phyloP scores from a whole-genome alignment of 305 asterid genomes.

The Stenogyne calaminthoides region DNA sequence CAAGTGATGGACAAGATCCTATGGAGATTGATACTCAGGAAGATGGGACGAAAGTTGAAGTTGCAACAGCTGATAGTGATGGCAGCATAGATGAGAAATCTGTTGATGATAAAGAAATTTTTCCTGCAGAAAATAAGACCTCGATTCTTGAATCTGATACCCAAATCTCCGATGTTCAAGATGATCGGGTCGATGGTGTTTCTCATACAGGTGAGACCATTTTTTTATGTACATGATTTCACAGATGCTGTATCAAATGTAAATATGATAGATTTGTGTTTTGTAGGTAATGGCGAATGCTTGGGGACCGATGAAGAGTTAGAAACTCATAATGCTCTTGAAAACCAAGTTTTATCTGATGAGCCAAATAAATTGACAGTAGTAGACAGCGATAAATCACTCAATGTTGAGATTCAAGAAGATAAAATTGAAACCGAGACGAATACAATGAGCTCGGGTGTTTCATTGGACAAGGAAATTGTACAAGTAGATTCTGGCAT shows the following conservation, averaged over 20 bases:
- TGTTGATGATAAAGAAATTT: slow-evolving; percentile 29
- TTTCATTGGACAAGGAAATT: slow-evolving; percentile 29
- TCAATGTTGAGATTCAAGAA: slow-evolving; percentile 26
- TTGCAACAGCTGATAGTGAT: slow-evolving; percentile 14
- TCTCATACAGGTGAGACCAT: slow-evolving; percentile 39
- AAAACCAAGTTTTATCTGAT: slow-evolving; percentile 21
- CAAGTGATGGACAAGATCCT: not conserved
- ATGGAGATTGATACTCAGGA: too few relatives aligned
- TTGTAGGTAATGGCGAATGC: slow-evolving; percentile 29
- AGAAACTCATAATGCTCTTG: slow-evolving; percentile 26
- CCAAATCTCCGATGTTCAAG: slow-evolving; percentile 32
- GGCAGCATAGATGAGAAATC: slow-evolving; percentile 16
- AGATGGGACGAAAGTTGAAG: not conserved
- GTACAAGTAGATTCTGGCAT: slow-evolving; percentile 18
- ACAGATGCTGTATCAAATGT: slow-evolving; percentile 34
- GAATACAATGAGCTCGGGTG: slow-evolving; percentile 10
- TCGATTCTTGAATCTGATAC: slow-evolving; percentile 36
- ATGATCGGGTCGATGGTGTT: slow-evolving; percentile 31
- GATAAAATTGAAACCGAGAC: slow-evolving; percentile 28
- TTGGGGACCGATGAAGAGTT: slow-evolving; percentile 27
- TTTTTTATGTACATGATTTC: slow-evolving; percentile 41
- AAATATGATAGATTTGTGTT: slow-evolving; percentile 30
- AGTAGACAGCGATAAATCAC: slow-evolving; percentile 24
- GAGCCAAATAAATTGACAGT: slow-evolving; percentile 25
- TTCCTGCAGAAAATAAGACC: slow-evolving; percentile 36